phyloP scores from a whole-genome alignment of 2,329 filamentous ascomycete species.

The Hortaea sp. region DNA sequence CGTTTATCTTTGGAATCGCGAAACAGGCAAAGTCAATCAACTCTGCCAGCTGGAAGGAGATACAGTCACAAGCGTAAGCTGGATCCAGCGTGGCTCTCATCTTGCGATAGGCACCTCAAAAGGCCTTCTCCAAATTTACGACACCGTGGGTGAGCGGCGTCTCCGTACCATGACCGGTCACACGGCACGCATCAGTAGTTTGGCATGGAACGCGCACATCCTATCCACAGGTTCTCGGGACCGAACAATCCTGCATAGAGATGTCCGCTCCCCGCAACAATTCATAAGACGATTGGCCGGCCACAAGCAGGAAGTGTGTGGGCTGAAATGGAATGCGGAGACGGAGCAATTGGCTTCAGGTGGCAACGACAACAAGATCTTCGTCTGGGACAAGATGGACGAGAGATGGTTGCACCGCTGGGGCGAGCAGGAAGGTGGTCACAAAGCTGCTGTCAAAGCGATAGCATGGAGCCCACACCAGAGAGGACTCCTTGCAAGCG shows the following conservation, averaged over 20 bases:
- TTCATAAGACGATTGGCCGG: slow-evolving; percentile 79
- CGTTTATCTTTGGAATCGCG: slow-evolving; percentile 98
- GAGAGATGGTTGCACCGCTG: slow-evolving; percentile 90
- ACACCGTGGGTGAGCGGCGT: slow-evolving; percentile 75
- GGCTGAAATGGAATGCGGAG: slow-evolving; percentile 92
- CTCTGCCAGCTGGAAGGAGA: slow-evolving; percentile 88
- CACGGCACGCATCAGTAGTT: slow-evolving; percentile 79
- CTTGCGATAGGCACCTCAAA: slow-evolving; percentile 91
- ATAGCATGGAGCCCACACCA: slow-evolving; percentile 98
- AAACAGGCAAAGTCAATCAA: slow-evolving; percentile 82
- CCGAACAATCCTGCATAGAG: slow-evolving; percentile 86
- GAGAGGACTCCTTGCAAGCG: slow-evolving; percentile 84
- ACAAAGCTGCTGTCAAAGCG: slow-evolving; percentile 92
- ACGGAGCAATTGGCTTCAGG: slow-evolving; percentile 91
- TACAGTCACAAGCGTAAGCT: slow-evolving; percentile 90
- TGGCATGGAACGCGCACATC: slow-evolving; percentile 98
- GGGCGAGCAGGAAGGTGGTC: slow-evolving; percentile 86
- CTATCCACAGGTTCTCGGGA: slow-evolving; percentile 91
- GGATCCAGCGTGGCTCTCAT: slow-evolving; percentile 93
- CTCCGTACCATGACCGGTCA: slow-evolving; percentile 95
- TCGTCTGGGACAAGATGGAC: slow-evolving; percentile 97
- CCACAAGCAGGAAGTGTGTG: slow-evolving; percentile 97
- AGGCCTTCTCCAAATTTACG: slow-evolving; percentile 94
- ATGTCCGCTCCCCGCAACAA: slow-evolving; percentile 86
- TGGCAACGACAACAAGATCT: slow-evolving; percentile 96